Base-by-base conservation (phyloP, 176 grass and related monocot species). In the Typha latifolia region DNA sequence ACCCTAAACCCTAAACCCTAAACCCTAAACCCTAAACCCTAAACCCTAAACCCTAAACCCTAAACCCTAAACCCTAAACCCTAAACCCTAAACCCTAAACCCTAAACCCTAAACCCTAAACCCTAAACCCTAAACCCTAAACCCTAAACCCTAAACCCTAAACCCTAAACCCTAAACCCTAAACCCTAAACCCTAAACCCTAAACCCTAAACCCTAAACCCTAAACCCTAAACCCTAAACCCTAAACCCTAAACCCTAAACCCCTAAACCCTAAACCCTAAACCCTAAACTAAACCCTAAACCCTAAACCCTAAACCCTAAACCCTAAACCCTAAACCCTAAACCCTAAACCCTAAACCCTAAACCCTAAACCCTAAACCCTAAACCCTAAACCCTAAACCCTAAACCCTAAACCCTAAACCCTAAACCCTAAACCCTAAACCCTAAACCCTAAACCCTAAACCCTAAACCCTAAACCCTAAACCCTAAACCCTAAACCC, bases 101-200 rank as follows among this genome's bases (percentile, higher is more conserved):
- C 67, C 67, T 53, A 51, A 70, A 70, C 37, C 67, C 67, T 53
- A 70, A 70, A 13, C 67, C 37, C 67, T 34, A 26, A 70, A 70
- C 37, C 67, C 67, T 53, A 18, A 69, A 69, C 31, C 66, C 66
- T 50, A 18, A 69, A 66, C 63, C 63, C 22, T 66, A 32, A 67
- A 67, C 64, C 64, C 64, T 47, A 67, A 67, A 67, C 64, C 64
- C 64, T 67, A 67, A 67, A 67, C 64, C 64, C 64, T 67, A 67
- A 67, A 67, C 64, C 64, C 64, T 67, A 67, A 67, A 67, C 64
- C 64, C 64, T 67, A 67, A 67, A 67, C 64, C 64, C 64, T 67
- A 67, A 67, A 67, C 64, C 64, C 64, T 67, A 31, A 48, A 31
- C 64, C 26, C 23, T 14, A 48, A 64, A 64, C 62, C 62, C 62